Evolutionary conservation across 805 yeast species (phyloP), one percentile per base, ranked within the genome.

Genomic region (Candida argentea): DNA sequence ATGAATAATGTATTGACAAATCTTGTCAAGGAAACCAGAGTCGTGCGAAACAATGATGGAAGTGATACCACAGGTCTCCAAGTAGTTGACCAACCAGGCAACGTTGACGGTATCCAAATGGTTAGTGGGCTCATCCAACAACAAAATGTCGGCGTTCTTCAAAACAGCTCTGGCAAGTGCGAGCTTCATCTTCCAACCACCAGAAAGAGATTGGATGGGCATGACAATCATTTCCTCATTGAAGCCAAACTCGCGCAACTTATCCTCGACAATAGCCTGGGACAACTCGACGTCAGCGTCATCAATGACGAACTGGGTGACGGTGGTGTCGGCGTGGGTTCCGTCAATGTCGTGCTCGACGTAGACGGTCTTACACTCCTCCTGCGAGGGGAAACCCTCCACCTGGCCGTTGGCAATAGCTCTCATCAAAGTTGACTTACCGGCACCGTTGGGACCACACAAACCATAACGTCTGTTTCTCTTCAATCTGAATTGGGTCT

Each of bases 121-220:
- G 83, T 89, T 89, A 60, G 98, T 89, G 71, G 98, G 98, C 77
- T 89, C 98, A 75, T 89, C 98, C 65, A 89, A 80, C 67, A 89
- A 74, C 66, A 89, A 74, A 60, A 89, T 91, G 67, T 84, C 94
- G 57, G 98, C 97, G 70, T 87, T 87, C 76, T 83, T 84, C 70
- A 89, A 78, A 57, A 89, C 96, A 58, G 98, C 98, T 72, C 96
- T 85, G 52, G 98, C 97, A 57, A 89, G 76, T 61, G 97, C 97
- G 65, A 89, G 78, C 72, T 91, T 91, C 98, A 89, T 89, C 80
- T 91, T 91, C 98, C 98, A 89, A 78, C 98, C 98, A 80, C 98
- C 98, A 57, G 98, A 91, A 51, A 91, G 76, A 43, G 96, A 83
- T 57, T 85, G 76, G 63, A 89, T 89, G 57, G 96, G 94, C 94